Conservation (phyloP, 305 asterid genomes). For the Petunia hybrid region DNA sequence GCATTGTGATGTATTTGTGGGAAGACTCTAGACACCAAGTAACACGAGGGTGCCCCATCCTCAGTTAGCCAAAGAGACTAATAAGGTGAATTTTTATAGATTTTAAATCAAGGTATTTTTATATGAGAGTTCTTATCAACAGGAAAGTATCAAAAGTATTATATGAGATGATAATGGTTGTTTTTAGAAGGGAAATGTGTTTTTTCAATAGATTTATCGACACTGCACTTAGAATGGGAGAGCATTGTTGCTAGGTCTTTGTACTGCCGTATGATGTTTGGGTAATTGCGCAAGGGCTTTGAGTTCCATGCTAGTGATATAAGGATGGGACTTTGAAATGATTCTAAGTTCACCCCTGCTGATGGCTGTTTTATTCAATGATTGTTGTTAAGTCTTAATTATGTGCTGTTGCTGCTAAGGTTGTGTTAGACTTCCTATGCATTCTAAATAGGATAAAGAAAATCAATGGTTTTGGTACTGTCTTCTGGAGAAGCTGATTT, state of each 20-base stretch:
- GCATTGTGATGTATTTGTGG: too few species aligned
- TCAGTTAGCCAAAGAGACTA: too few species aligned
- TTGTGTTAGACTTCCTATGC: neutral
- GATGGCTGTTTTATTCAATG: conserved; percentile 7
- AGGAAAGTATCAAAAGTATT: too few species aligned
- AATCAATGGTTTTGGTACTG: neutral
- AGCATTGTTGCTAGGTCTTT: neutral
- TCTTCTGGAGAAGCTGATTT: neutral
- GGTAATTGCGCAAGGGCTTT: conserved; percentile 30
- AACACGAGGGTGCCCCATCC: too few species aligned
- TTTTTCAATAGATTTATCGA: too few species aligned
- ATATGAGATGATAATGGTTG: too few species aligned
- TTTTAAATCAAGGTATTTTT: too few species aligned
- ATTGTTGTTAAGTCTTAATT: neutral
- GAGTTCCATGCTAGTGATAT: conserved; percentile 24
- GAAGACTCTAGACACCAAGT: too few species aligned
- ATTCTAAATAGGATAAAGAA: conserved; percentile 1
- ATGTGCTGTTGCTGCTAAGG: conserved; percentile 4
- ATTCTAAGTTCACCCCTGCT: conserved; percentile 12
- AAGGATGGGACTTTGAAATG: conserved; percentile 29
- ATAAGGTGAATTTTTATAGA: too few species aligned
- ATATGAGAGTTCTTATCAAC: too few species aligned
- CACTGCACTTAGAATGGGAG: too few species aligned
- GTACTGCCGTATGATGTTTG: conserved; percentile 24
- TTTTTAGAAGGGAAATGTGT: too few species aligned